phyloP scores from a whole-genome alignment of 1,139 yeast genomes.

The Komagataea norvegica region DNA sequence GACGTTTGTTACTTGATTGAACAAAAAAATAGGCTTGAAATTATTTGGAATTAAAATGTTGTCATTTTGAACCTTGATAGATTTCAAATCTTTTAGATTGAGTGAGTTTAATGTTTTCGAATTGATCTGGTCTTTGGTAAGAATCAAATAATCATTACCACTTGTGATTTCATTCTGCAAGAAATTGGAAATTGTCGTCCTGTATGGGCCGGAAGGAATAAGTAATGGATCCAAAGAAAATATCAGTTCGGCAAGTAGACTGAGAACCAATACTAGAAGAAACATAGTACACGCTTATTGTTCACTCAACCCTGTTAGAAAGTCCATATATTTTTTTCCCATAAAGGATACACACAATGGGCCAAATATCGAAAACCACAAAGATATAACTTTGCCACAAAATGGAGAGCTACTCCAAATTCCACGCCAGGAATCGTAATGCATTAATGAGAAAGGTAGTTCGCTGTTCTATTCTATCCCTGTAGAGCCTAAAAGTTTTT shows the following conservation, averaged over 20 bases:
- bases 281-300: too few species aligned
- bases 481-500: too few species aligned
- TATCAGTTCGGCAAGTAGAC: background rate
- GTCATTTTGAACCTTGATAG: conserved; percentile 5
- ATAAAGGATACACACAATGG: too few species aligned
- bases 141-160: conserved; percentile 16
- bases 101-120: conserved; percentile 17
- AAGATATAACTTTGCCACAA: too few species aligned
- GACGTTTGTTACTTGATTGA: conserved; percentile 1
- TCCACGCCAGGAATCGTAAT: too few species aligned
- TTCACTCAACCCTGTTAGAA: too few species aligned
- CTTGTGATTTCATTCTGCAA: conserved; percentile 3
- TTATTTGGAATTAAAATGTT: conserved; percentile 28
- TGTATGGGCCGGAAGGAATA: conserved; percentile 1
- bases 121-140: conserved; percentile 19
- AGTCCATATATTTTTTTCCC: too few species aligned
- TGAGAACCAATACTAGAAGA: background rate
- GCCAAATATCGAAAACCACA: too few species aligned
- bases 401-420: too few species aligned
- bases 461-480: too few species aligned
- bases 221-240: background rate
- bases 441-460: too few species aligned
- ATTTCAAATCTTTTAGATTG: conserved; percentile 16
- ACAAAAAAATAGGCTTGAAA: conserved; percentile 6
- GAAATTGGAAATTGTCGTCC: conserved; percentile 1